These are phyloP conservation scores for Aspergillus pseudoviridinutans DNA, from an alignment of 2,329 filamentous ascomycete species.

Conservation along the genomic window DNA sequence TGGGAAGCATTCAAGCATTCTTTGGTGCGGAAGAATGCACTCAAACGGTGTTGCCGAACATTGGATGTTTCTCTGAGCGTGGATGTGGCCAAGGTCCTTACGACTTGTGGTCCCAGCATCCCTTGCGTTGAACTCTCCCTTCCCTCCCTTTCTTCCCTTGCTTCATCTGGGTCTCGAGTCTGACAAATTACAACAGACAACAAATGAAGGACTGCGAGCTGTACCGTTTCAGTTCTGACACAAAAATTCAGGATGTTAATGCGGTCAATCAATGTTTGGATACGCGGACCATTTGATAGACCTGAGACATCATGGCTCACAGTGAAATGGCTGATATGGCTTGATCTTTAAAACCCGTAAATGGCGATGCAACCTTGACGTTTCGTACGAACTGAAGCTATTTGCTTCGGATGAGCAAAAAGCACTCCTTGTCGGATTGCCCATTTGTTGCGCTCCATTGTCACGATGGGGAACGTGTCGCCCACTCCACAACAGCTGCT, in stretches of 20 bases:
- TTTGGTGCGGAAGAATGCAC: background rate
- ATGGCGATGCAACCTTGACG: background rate
- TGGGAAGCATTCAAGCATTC: background rate
- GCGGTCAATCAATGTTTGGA: background rate
- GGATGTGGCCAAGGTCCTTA: background rate
- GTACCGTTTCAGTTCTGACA: background rate
- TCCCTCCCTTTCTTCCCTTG: constrained; percentile 2
- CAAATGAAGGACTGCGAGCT: background rate
- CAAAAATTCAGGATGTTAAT: background rate
- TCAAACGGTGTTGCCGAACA: background rate
- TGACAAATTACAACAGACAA: background rate
- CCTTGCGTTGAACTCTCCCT: constrained; percentile 6
- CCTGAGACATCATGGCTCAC: background rate
- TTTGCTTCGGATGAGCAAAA: background rate
- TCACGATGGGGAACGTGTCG: constrained; percentile 26
- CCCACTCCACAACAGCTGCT: constrained; percentile 27
- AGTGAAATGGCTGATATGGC: background rate
- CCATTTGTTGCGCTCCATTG: background rate
- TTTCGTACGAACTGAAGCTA: background rate
- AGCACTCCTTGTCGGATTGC: background rate
- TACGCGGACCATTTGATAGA: background rate
- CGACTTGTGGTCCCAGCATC: background rate
- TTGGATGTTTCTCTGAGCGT: background rate
- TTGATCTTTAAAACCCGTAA: background rate
- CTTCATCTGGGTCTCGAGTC: background rate